A percentile compares a stretch with the other conserved stretches of the same genome.
Conservation (phyloP, 2,329 filamentous ascomycete species). For the Penicillium sp. region DNA sequence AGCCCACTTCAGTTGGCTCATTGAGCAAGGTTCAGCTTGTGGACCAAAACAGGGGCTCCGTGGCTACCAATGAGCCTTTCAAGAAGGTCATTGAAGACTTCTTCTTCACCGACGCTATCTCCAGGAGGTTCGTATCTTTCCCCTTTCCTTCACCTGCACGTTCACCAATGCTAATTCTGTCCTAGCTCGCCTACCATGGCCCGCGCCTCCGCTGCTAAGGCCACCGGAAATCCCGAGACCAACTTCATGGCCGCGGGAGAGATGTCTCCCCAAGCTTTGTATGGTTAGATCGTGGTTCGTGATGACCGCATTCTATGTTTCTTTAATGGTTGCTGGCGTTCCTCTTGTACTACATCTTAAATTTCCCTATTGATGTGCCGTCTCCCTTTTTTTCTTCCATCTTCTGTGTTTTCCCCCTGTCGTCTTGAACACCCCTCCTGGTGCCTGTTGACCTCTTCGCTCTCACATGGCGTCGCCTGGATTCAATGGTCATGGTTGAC, state of each 20-base stretch:
- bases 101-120: constrained; percentile 97
- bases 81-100: constrained; percentile 92
- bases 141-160: background rate
- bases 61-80: constrained; percentile 70
- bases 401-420: constrained; percentile 25
- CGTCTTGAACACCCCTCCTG: constrained; percentile 24
- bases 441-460: constrained; percentile 26
- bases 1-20: constrained; percentile 71
- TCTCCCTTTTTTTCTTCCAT: constrained; percentile 19
- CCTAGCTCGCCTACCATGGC: constrained; percentile 94
- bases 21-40: constrained; percentile 93
- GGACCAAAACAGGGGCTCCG: constrained; percentile 89
- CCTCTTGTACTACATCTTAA: constrained; percentile 37
- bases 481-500: constrained; percentile 28
- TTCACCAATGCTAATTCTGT: constrained; percentile 16
- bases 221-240: constrained; percentile 72
- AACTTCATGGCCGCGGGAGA: constrained; percentile 76
- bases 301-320: constrained; percentile 29
- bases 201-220: constrained; percentile 91
- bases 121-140: constrained; percentile 71
- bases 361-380: constrained; percentile 27
- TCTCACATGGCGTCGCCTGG: constrained; percentile 24
- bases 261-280: constrained; percentile 43
- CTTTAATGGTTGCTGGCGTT: constrained; percentile 38
- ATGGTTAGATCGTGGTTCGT: constrained; percentile 32